Evolutionary conservation across 257 asterid genomes (phyloP).

Genomic region (Datura wrightii): DNA sequence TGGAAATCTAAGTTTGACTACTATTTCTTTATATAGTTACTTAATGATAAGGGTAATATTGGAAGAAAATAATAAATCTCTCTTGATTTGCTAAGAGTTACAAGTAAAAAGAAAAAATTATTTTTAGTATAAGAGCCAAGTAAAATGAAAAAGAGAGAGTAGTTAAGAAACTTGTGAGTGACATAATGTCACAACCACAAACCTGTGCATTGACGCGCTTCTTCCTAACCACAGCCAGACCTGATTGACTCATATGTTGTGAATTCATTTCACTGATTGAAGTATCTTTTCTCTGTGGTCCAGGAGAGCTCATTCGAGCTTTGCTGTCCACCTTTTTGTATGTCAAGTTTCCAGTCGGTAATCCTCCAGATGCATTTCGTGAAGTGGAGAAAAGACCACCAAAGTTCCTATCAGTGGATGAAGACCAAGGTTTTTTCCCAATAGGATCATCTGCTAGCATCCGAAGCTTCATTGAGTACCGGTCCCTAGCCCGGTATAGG

Average conservation of each 20-base stretch:
- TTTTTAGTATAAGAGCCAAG: background rate
- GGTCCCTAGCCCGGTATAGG: conserved; percentile 70
- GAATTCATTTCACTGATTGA: conserved; percentile 58
- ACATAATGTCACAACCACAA: conserved; percentile 34
- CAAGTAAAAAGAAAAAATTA: background rate
- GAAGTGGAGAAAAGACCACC: conserved; percentile 58
- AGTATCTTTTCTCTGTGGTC: conserved; percentile 57
- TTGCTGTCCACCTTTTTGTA: conserved; percentile 55
- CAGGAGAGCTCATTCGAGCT: conserved; percentile 46
- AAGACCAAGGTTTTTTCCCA: conserved; percentile 52
- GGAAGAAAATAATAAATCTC: background rate
- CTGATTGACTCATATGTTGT: conserved; percentile 66
- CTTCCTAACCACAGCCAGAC: conserved; percentile 67
- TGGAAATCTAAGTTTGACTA: background rate
- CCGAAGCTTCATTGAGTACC: conserved; percentile 64
- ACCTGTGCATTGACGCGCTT: conserved; percentile 88
- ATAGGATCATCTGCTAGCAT: conserved; percentile 59
- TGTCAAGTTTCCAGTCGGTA: conserved; percentile 49
- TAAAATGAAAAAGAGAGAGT: background rate
- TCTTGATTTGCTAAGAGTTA: background rate
- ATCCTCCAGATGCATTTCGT: conserved; percentile 54
- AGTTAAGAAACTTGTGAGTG: background rate
- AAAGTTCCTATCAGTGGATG: conserved; percentile 55
- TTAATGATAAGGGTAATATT: background rate
- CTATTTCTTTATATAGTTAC: background rate